Percentiles rank a stretch among this genome's conserved stretches.
Conservation (phyloP, 805 yeast species). For the Starmera quercuum region DNA sequence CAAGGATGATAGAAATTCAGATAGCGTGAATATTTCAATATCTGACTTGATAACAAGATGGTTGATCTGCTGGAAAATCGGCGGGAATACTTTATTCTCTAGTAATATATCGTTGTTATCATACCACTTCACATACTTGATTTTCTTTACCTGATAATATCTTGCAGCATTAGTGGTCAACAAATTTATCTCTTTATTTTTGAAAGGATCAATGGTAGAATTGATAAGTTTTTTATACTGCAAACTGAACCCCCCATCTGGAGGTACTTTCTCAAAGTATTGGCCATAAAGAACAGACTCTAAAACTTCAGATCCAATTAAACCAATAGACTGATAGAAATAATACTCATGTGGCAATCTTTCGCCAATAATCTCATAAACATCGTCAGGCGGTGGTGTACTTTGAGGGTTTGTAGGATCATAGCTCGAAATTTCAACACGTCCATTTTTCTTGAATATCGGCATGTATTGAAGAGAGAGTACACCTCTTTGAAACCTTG, state of each 20-base stretch:
- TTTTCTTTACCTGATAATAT: slow-evolving; percentile 71
- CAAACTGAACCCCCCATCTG: slow-evolving; percentile 52
- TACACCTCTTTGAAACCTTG: slow-evolving; percentile 57
- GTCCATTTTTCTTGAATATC: slow-evolving; percentile 59
- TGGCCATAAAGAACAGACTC: slow-evolving; percentile 62
- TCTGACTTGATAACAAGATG: slow-evolving; percentile 24
- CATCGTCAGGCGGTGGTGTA: slow-evolving; percentile 51
- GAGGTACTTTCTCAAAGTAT: slow-evolving; percentile 54
- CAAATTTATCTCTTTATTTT: slow-evolving; percentile 57
- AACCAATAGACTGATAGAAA: slow-evolving; percentile 74
- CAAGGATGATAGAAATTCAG: slow-evolving; percentile 18
- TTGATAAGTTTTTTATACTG: slow-evolving; percentile 51
- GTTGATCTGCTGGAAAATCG: slow-evolving; percentile 36
- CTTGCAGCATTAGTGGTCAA: slow-evolving; percentile 70
- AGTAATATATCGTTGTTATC: slow-evolving; percentile 33
- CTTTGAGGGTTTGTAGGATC: slow-evolving; percentile 13
- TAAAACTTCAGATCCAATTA: slow-evolving; percentile 54
- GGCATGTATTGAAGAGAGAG: slow-evolving; percentile 69
- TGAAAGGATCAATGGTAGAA: slow-evolving; percentile 35
- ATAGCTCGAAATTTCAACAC: slow-evolving; percentile 49
- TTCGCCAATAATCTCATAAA: slow-evolving; percentile 76
- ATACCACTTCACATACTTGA: slow-evolving; percentile 51
- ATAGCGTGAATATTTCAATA: slow-evolving; percentile 20
- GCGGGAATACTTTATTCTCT: slow-evolving; percentile 46
- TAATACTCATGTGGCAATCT: slow-evolving; percentile 80